A percentile compares a stretch with the other conserved stretches of the same genome.
phyloP scores from a whole-genome alignment of 176 grass and related monocot genomes.

The Aegilops tauschii region DNA sequence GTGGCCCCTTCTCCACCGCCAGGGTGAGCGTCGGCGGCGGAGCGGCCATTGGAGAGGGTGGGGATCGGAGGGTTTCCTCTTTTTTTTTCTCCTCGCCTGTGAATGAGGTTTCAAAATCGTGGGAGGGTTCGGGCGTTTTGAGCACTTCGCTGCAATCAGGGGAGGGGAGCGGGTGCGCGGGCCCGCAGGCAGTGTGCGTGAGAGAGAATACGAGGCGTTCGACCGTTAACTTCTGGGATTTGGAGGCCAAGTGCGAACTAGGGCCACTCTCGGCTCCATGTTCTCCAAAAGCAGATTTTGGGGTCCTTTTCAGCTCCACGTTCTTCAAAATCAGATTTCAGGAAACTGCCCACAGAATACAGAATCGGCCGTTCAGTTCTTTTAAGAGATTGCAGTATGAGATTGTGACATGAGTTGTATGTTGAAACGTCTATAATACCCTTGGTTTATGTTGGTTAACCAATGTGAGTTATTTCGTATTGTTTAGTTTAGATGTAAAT shows the following conservation, averaged over 20 bases:
- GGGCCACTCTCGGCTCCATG: neutral
- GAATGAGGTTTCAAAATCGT: slow-evolving; percentile 4
- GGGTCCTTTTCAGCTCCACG: too few relatives aligned
- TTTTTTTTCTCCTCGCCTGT: neutral
- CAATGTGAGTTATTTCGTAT: too few relatives aligned
- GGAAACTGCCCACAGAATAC: too few relatives aligned
- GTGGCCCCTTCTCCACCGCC: slow-evolving; percentile 63
- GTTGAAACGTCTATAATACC: too few relatives aligned
- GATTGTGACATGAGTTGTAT: too few relatives aligned
- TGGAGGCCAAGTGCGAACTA: neutral
- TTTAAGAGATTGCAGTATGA: too few relatives aligned
- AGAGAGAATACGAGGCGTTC: neutral
- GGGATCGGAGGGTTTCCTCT: neutral
- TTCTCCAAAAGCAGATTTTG: too few relatives aligned
- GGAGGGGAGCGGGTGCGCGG: neutral
- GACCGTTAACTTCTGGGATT: neutral
- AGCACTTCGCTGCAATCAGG: neutral
- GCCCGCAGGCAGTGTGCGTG: neutral
- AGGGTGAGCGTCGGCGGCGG: slow-evolving; percentile 52
- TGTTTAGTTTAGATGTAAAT: too few relatives aligned
- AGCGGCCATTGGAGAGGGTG: slow-evolving; percentile 36
- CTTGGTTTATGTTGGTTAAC: too few relatives aligned
- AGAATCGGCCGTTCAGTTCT: too few relatives aligned
- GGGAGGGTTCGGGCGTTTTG: too few relatives aligned
- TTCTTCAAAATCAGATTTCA: too few relatives aligned